A percentile compares a stretch with the other conserved stretches of the same genome.
These are phyloP conservation scores for Cetraspora pellucida DNA, from an alignment of 192 early-diverging fungal genomes.

Conservation along the genomic window DNA sequence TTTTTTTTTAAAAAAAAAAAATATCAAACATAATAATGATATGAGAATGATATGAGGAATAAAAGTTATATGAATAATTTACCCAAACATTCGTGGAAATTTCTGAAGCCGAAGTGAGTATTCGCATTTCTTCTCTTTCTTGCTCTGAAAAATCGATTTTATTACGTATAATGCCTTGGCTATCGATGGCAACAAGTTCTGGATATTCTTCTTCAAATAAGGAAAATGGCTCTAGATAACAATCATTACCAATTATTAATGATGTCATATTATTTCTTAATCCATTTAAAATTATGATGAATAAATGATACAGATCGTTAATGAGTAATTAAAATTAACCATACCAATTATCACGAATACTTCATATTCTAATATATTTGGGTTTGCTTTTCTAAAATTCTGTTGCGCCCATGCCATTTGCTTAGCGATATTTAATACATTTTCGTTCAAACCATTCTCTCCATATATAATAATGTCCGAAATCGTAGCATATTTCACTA, in stretches of 20 bases:
- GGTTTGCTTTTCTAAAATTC: constrained; percentile 32
- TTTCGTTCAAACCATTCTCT: constrained; percentile 38
- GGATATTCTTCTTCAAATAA: constrained; percentile 47
- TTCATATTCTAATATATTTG: constrained; percentile 42
- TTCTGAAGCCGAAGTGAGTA: constrained; percentile 49
- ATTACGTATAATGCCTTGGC: constrained; percentile 41
- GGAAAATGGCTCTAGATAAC: constrained; percentile 45
- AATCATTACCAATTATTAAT: not conserved
- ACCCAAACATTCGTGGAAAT: constrained; percentile 54
- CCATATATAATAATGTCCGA: constrained; percentile 55
- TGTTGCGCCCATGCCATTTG: constrained; percentile 48
- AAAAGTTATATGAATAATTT: constrained; percentile 39
- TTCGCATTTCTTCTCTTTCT: constrained; percentile 55
- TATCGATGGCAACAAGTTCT: constrained; percentile 42
- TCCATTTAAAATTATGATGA: not conserved
- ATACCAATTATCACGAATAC: constrained; percentile 54
- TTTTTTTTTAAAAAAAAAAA: no score
- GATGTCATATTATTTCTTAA: not conserved
- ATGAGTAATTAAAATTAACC: not conserved
- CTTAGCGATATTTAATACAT: constrained; percentile 43
- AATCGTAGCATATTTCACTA: constrained; percentile 51
- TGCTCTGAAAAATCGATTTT: constrained; percentile 53
- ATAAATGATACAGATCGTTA: not conserved
- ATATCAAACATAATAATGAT: no score
- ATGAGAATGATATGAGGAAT: no score